Conservation (phyloP, 768 basidiomycete genomes). For the Hypholoma sublateritium region DNA sequence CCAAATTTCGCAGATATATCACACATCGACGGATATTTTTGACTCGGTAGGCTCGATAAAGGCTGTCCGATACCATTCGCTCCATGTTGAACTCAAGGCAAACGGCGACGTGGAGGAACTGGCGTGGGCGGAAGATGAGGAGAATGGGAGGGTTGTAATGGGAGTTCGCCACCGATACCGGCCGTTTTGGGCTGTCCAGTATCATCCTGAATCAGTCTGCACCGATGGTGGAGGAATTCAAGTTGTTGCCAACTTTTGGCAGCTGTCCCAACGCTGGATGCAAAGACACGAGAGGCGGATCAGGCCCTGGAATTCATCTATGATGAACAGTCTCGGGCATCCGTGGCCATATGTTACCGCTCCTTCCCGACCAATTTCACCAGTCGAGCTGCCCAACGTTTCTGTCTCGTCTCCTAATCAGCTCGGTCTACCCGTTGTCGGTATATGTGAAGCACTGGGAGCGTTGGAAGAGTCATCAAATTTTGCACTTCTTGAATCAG, state of each 20-base stretch:
- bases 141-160: conserved; percentile 75
- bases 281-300: conserved; percentile 33
- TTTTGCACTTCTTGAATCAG: conserved; percentile 76
- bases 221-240: conserved; percentile 69
- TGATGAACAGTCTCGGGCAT: conserved; percentile 40
- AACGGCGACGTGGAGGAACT: conserved; percentile 57
- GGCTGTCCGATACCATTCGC: conserved; percentile 81
- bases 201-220: conserved; percentile 84
- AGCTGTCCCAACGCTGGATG: conserved; percentile 60
- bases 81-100: conserved; percentile 54
- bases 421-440: conserved; percentile 39
- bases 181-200: conserved; percentile 89
- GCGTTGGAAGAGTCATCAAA: conserved; percentile 56
- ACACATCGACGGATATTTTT: conserved; percentile 62
- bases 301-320: conserved; percentile 39
- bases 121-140: conserved; percentile 72
- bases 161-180: conserved; percentile 58
- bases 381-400: conserved; percentile 20
- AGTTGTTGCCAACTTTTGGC: conserved; percentile 75
- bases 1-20: conserved; percentile 64
- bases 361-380: conserved; percentile 24
- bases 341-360: conserved; percentile 55
- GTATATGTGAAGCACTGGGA: conserved; percentile 63
- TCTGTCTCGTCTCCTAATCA: conserved; percentile 40
- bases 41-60: conserved; percentile 48